phyloP scores from a whole-genome alignment of 2,329 filamentous ascomycete genomes.

The Aspergillus tubingensis region DNA sequence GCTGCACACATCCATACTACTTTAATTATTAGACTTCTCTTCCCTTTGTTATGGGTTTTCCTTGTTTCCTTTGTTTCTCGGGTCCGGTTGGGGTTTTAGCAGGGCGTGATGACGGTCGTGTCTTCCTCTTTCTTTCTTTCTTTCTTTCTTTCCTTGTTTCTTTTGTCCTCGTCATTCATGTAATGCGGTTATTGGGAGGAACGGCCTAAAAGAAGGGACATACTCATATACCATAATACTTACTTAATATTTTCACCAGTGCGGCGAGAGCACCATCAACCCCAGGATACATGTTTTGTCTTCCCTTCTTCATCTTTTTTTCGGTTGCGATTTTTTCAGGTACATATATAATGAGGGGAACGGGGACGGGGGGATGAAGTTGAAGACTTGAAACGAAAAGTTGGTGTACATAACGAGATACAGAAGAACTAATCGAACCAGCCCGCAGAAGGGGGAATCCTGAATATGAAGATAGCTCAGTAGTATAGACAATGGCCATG shows the following conservation, averaged over 20 bases:
- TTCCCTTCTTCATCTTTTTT: not conserved
- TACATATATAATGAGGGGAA: not conserved
- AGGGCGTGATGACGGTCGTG: not conserved
- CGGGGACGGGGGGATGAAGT: not conserved
- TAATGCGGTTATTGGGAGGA: not conserved
- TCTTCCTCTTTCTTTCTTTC: not conserved
- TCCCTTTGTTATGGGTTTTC: not conserved
- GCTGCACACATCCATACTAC: slow-evolving; percentile 30
- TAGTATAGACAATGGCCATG: too few relatives aligned
- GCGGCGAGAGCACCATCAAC: not conserved
- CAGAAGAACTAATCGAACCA: too few relatives aligned
- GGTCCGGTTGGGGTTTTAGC: not conserved
- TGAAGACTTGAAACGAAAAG: too few relatives aligned
- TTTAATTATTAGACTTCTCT: slow-evolving; percentile 25
- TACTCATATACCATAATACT: not conserved
- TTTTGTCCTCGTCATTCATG: not conserved
- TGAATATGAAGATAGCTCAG: too few relatives aligned
- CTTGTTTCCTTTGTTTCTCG: slow-evolving; percentile 4
- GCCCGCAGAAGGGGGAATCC: too few relatives aligned
- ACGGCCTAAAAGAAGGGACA: not conserved
- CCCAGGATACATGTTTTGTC: not conserved
- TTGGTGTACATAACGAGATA: not conserved
- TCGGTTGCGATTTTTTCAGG: not conserved
- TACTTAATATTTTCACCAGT: not conserved
- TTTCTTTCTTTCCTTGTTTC: not conserved